phyloP scores from a whole-genome alignment of 305 asterid genomes.

The Solanum hybrid region DNA sequence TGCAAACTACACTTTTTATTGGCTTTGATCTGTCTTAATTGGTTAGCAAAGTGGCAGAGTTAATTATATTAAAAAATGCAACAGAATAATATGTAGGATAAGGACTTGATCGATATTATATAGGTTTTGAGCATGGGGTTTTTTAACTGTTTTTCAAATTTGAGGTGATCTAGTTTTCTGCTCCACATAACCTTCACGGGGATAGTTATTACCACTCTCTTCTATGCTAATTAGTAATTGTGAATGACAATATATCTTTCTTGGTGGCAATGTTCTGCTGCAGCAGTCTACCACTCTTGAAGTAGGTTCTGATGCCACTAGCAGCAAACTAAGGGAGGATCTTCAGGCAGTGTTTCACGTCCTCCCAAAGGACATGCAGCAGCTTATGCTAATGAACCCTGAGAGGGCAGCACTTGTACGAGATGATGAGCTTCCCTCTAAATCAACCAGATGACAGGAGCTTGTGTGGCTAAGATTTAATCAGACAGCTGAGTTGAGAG shows the following conservation, averaged over 20 bases:
- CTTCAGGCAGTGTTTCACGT: conserved; percentile 54
- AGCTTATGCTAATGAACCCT: conserved; percentile 79
- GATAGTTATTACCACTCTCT: neutral
- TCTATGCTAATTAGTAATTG: neutral
- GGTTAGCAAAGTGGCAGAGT: neutral
- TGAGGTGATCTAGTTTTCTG: neutral
- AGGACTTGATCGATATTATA: neutral
- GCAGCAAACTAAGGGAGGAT: conserved; percentile 69
- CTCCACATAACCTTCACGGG: neutral
- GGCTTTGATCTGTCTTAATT: neutral
- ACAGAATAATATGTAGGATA: neutral
- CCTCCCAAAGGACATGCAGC: conserved; percentile 72
- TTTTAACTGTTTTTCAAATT: neutral
- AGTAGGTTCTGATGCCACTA: conserved; percentile 44
- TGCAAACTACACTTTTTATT: neutral
- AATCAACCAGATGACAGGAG: conserved; percentile 33
- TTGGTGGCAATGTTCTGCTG: conserved; percentile 14
- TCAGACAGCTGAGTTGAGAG: neutral
- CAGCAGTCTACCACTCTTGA: conserved; percentile 48
- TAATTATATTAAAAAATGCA: neutral
- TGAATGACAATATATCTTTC: neutral
- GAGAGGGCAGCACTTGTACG: conserved; percentile 46
- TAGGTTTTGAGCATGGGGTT: neutral
- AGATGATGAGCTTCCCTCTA: conserved; percentile 13
- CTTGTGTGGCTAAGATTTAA: neutral